phyloP scores from a whole-genome alignment of 1,139 yeast genomes.

The Diutina neorugosa region DNA sequence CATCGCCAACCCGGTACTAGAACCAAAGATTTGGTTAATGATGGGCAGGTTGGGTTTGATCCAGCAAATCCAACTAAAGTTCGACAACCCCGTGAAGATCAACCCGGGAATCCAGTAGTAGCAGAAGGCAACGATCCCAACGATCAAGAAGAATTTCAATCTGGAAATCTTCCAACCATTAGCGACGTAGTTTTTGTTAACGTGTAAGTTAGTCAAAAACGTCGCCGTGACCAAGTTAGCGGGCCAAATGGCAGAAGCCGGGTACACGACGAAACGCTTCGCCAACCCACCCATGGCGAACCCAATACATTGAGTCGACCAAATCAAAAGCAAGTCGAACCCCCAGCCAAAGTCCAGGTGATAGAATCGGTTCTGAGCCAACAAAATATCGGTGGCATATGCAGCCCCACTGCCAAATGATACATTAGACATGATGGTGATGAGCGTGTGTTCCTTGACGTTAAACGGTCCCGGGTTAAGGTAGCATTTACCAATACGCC shows the following conservation, averaged over 20 bases:
- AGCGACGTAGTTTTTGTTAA: conserved; percentile 44
- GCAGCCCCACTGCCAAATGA: conserved; percentile 46
- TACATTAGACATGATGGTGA: conserved; percentile 49
- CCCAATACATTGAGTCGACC: conserved; percentile 52
- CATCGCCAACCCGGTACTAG: conserved; percentile 47
- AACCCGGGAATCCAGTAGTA: conserved; percentile 36
- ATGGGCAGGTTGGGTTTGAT: conserved; percentile 27
- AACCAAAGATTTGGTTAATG: conserved; percentile 52
- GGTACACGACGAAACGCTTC: conserved; percentile 45
- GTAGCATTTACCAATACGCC: conserved; percentile 26
- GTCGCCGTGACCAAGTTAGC: conserved; percentile 34
- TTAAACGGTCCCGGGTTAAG: conserved; percentile 58
- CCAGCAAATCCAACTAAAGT: conserved; percentile 21
- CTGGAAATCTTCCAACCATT: conserved; percentile 17
- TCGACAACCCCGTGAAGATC: conserved; percentile 13
- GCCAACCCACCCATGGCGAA: conserved; percentile 53
- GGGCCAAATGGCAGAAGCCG: conserved; percentile 62
- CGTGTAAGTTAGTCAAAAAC: conserved; percentile 47
- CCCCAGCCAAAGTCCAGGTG: conserved; percentile 38
- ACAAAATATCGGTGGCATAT: conserved; percentile 47
- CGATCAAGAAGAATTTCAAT: conserved; percentile 12
- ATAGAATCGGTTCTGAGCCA: conserved; percentile 42
- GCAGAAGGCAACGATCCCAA: conserved; percentile 9
- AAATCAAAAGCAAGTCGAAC: conserved; percentile 35
- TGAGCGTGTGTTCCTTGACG: conserved; percentile 51